Evolutionary conservation across 2,329 filamentous ascomycete species (phyloP).

Genomic region (Diaporthe citriasiana): DNA sequence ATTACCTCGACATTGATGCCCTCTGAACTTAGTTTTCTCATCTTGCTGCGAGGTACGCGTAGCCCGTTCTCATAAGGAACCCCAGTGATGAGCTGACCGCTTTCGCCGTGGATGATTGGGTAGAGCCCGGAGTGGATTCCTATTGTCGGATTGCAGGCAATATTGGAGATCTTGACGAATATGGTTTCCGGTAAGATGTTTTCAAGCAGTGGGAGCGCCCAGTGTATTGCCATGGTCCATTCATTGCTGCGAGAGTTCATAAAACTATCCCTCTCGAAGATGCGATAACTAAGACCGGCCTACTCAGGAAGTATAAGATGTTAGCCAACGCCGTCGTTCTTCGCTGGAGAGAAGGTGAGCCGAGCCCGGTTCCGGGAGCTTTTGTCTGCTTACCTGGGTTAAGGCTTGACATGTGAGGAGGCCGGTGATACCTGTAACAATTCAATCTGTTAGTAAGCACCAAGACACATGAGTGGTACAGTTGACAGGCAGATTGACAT

Average conservation of each 20-base stretch:
- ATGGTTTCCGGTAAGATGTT: neutral
- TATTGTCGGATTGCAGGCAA: slow-evolving; percentile 13
- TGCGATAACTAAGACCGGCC: slow-evolving; percentile 12
- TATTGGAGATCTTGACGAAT: neutral
- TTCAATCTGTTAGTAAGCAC: neutral
- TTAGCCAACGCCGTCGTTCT: neutral
- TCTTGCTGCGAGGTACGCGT: slow-evolving; percentile 17
- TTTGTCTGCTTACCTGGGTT: neutral
- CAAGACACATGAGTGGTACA: neutral
- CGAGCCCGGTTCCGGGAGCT: neutral
- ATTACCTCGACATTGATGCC: slow-evolving; percentile 10
- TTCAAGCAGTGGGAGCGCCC: slow-evolving; percentile 13
- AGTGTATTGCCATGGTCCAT: slow-evolving; percentile 30
- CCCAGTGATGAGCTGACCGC: neutral
- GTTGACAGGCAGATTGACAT: neutral
- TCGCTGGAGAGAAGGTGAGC: too few species aligned
- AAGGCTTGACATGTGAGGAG: slow-evolving; percentile 17
- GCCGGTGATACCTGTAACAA: neutral
- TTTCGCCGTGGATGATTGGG: slow-evolving; percentile 18
- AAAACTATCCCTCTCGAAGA: slow-evolving; percentile 9
- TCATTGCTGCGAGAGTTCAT: slow-evolving; percentile 29
- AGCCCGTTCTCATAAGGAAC: slow-evolving; percentile 17
- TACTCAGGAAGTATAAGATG: neutral
- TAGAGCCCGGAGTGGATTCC: slow-evolving; percentile 14
- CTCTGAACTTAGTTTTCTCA: slow-evolving; percentile 15